Evolutionary conservation across 495 filamentous ascomycete genomes (phyloP).

Genomic region (Penicillium chermesinum): DNA sequence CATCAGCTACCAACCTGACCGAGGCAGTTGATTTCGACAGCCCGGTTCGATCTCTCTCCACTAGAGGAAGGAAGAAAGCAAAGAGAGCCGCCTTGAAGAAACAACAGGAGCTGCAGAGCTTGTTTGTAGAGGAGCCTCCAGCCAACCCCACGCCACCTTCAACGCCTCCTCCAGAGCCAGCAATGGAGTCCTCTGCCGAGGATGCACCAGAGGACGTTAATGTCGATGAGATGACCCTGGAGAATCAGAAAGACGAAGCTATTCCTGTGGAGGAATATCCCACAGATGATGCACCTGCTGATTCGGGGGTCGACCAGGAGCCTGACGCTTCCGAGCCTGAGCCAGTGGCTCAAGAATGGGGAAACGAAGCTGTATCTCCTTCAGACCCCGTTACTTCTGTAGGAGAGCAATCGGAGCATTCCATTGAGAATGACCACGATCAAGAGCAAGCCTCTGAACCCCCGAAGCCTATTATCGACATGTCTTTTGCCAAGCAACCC

Average conservation of each 20-base stretch:
- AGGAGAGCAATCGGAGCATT: constrained; percentile 1
- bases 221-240: not conserved
- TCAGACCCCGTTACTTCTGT: not conserved
- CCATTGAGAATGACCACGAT: not conserved
- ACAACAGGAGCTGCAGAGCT: constrained; percentile 2
- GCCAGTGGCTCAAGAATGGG: not conserved
- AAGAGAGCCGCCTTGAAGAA: constrained; percentile 28
- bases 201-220: not conserved
- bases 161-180: constrained; percentile 27
- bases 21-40: constrained; percentile 8
- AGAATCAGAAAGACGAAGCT: not conserved
- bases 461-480: constrained; percentile 35
- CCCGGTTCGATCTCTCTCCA: not conserved
- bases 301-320: not conserved
- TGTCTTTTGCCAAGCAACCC: constrained; percentile 33
- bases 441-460: constrained; percentile 4
- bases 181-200: constrained; percentile 6
- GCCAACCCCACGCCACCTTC: constrained; percentile 37
- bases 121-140: constrained; percentile 13
- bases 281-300: not conserved
- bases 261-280: not conserved
- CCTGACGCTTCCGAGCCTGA: not conserved
- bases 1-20: not conserved
- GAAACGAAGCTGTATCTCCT: not conserved
- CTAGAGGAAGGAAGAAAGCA: not conserved